Base-by-base conservation (phyloP, 495 filamentous ascomycete species). In the Letharia columbiana region DNA sequence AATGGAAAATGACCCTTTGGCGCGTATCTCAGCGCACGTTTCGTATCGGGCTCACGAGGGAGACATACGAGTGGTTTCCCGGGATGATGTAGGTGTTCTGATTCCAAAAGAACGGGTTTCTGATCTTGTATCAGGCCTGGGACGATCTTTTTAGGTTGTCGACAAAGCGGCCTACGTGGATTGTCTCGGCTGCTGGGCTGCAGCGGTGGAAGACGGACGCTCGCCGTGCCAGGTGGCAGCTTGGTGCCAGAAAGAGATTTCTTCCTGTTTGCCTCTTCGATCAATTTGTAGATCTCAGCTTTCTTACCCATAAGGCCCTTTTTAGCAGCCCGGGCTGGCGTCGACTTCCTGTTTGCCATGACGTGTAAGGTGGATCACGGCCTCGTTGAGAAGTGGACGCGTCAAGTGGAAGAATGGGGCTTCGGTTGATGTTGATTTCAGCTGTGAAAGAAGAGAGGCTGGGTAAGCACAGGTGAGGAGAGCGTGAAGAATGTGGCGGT, bases 1-100 rank as follows among this genome's bases (percentile, higher is more conserved):
- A 73, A 73, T 4, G 37, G 49, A 39, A 67, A 70, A 3, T 40
- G 23, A 12, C 66, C 66, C 23, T 61, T 40, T 10, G 35, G 64
- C 31, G 44, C 42, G n/a, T 67, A 61, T 40, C 60, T 65, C n/a
- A 69, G 63, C 18, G 45, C 44, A 18, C 58, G 64, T 23, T 28
- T 47, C 23, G 63, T 65, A 17, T 11, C 7, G 2, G 64, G 47
- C 37, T 66, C 64, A 66, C 42, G 17, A 1, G 64, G 64, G 54
- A 66, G 33, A 41, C 64, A 45, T 18, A 66, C 58, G 13, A 66
- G 31, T 39, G 64, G 58, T 40, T 20, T 52, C 35, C 10, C 18
- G 11, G 64, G 64, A 23, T 6, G 47, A 28, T 40, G 42, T 17
- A 13, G 57, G 12, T 18, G n/a, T 9, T 39, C 42, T 31, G n/a